Evolutionary conservation across 768 basidiomycete genomes (phyloP), one percentile per base, ranked within the genome.

Genomic region (Tubosaeta brunneosetosa): DNA sequence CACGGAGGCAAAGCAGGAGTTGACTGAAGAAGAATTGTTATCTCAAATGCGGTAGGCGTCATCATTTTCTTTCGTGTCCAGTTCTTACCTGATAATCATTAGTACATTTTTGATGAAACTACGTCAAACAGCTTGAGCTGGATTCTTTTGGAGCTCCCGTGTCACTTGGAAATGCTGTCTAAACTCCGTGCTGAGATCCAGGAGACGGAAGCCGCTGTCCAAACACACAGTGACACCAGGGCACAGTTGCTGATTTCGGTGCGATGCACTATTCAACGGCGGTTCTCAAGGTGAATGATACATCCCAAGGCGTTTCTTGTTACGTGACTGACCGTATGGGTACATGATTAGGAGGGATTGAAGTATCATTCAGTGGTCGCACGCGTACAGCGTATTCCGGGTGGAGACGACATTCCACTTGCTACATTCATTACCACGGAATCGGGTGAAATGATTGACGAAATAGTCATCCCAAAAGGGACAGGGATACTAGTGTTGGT

Each of bases 61-160:
- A 11, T 46, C 9, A 4, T 46, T 34, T 27, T 7, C 37, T 19
- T 19, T 19, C 50, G n/a, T 16, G 9, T 17, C 12, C n/a, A 2
- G 13, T 32, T n/a, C 9, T 7, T 6, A 9, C 1, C 19, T 36
- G 29, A 48, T 22, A 19, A 22, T 50, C 6, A n/a, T 16, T 19
- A 78, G 76, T n/a, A 77, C 75, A 19, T 73, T 79, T 12, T 59
- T 78, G 12, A 53, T 29, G 52, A 53, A 62, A 86, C 84, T 3
- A 82, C 79, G 45, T 77, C 85, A 3, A 80, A 75, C 37, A 73
- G 77, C 2, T 47, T 85, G 13, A 48, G 33, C 26, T 42, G 52
- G 22, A 22, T 22, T 22, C 22, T 22, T 22, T 22, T 22, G 22
- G 22, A 22, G 22, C 22, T 22, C 22, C 22, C 22, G 22, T 22